phyloP scores from a whole-genome alignment of 1,139 yeast species.

The Blastobotrys capitulatus region DNA sequence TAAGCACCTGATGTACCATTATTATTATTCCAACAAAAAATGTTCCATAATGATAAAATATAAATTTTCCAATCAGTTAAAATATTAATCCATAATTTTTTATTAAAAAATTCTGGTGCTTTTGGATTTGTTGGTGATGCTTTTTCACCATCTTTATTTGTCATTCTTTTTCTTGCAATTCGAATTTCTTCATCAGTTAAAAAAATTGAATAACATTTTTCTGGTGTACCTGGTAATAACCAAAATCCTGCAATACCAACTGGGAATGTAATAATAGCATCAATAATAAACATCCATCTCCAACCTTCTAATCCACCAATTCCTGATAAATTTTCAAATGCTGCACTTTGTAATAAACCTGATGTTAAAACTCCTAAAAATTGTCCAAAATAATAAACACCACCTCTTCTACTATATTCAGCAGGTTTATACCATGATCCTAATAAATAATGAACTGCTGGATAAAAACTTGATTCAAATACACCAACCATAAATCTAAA shows the following conservation, averaged over 20 bases:
- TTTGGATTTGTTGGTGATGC: constrained; percentile 29
- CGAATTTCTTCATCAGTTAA: constrained; percentile 27
- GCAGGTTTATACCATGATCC: constrained; percentile 47
- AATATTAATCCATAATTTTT: constrained; percentile 29
- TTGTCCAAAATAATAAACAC: constrained; percentile 41
- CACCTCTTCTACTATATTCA: constrained; percentile 47
- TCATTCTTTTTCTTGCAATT: constrained; percentile 34
- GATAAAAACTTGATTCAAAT: constrained; percentile 56
- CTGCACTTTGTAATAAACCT: constrained; percentile 40
- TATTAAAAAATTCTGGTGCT: constrained; percentile 28
- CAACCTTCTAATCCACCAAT: constrained; percentile 37
- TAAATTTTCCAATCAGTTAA: constrained; percentile 36
- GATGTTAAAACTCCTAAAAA: constrained; percentile 37
- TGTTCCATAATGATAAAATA: constrained; percentile 35
- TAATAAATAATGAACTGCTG: constrained; percentile 48
- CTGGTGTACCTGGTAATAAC: constrained; percentile 65
- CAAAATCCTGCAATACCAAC: constrained; percentile 63
- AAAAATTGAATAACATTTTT: constrained; percentile 34
- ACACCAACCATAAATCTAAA: constrained; percentile 54
- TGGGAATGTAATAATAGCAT: constrained; percentile 48
- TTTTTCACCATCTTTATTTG: constrained; percentile 42
- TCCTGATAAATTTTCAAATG: constrained; percentile 39
- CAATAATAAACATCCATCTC: constrained; percentile 51
- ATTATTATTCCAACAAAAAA: constrained; percentile 37
- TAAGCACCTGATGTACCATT: constrained; percentile 41